Evolutionary conservation across 352 stramenopile genomes (phyloP), one percentile per base, ranked within the genome.

Genomic region (Phytophthora kernoviae): DNA sequence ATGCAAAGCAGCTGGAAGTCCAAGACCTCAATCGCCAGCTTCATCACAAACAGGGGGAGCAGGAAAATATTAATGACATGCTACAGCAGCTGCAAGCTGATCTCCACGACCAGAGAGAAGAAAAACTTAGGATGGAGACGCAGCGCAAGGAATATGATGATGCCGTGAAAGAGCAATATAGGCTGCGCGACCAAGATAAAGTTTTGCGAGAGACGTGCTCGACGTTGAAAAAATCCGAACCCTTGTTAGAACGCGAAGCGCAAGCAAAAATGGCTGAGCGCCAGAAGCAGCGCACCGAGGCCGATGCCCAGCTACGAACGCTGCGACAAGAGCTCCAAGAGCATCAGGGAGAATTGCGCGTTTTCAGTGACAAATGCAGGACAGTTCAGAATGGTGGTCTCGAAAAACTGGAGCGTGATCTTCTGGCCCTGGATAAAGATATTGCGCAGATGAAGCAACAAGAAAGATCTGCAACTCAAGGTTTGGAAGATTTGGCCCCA

Each of bases 41-140:
- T 9, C 68, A 88, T n/a, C 51, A 49, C 7, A 90, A 90, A 47
- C 79, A 92, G 55, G 54, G 50, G 24, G 70, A 88, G 4, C 22
- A 83, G 8, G 68, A 90, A 21, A 44, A 58, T 20, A 65, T 75
- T 18, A 74, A 90, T 10, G 73, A 80, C 2, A 68, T 72, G 37
- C 70, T 79, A 9, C 67, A 88, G 33, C 78, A 87, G 27, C 46
- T 88, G 39, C 77, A 90, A 41, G 82, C 77, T 32, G 82, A 93
- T 42, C n/a, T 90, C 20, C 55, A 83, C 52, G 83, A 71, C n/a
- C 74, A 68, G 18, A 79, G 72, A 42, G 68, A 91, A 53, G 73
- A 87, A 20, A 90, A 89, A 48, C 51, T 81, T 2, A 30, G 34
- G 1, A 41, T 90, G 40, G 75, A 86, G 15, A 68, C 79, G 17